A percentile compares a stretch with the other conserved stretches of the same genome.
phyloP scores from a whole-genome alignment of 2,329 filamentous ascomycete species.

The Phialemonium atrogriseum region DNA sequence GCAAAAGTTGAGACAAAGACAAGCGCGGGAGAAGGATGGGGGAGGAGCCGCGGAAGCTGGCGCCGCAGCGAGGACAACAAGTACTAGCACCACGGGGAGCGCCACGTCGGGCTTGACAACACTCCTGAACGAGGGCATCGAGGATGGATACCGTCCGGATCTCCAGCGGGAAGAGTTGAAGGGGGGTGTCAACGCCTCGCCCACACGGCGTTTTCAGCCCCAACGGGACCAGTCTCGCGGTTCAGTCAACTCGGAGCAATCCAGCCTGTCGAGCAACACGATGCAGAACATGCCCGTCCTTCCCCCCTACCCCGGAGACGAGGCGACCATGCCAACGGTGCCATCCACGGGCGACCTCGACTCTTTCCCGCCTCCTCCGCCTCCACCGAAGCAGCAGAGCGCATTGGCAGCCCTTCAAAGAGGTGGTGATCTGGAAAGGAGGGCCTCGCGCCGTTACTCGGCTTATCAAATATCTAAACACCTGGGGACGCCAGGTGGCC shows the following conservation, averaged over 20 bases:
- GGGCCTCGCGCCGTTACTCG: slow-evolving; percentile 88
- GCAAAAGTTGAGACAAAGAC: slow-evolving; percentile 67
- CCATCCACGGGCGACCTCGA: slow-evolving; percentile 43
- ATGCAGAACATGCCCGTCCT: slow-evolving; percentile 71
- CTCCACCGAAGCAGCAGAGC: slow-evolving; percentile 79
- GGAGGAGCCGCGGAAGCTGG: slow-evolving; percentile 21
- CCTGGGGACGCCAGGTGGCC: slow-evolving; percentile 69
- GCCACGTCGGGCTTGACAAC: slow-evolving; percentile 48
- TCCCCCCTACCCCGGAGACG: slow-evolving; percentile 60
- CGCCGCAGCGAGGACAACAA: slow-evolving; percentile 42
- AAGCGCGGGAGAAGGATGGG: slow-evolving; percentile 44
- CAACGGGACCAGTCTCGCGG: slow-evolving; percentile 43
- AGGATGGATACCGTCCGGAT: slow-evolving; percentile 40
- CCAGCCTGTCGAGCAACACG: slow-evolving; percentile 63
- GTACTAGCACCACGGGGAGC: slow-evolving; percentile 51
- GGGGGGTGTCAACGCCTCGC: slow-evolving; percentile 29
- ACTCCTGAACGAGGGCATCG: slow-evolving; percentile 51
- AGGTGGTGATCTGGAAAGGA: slow-evolving; percentile 83
- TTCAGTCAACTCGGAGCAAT: slow-evolving; percentile 50
- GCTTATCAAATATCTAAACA: slow-evolving; percentile 96
- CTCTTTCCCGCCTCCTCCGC: slow-evolving; percentile 65
- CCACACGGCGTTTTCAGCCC: slow-evolving; percentile 36
- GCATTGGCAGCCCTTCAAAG: slow-evolving; percentile 85
- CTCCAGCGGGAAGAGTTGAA: slow-evolving; percentile 24
- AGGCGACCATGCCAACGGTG: slow-evolving; percentile 38